A percentile compares a stretch with the other conserved stretches of the same genome.
Evolutionary conservation across 2,329 filamentous ascomycete genomes (phyloP).

Genomic region (Fusarium sp.): DNA sequence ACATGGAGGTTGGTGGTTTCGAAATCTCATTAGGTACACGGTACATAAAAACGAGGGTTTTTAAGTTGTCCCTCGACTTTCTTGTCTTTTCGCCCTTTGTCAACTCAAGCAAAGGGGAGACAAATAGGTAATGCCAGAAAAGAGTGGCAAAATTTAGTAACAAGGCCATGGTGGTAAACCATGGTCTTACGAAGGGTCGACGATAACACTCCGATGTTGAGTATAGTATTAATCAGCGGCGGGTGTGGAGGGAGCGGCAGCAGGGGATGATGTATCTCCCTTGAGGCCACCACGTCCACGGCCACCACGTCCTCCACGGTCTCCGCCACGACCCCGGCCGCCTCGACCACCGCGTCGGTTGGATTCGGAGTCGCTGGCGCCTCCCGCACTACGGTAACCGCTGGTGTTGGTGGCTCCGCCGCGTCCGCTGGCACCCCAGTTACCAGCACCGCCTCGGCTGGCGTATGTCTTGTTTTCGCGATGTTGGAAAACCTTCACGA

Average conservation of each 20-base stretch:
- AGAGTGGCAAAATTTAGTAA: conserved; percentile 33
- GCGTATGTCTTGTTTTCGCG: conserved; percentile 66
- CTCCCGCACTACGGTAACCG: conserved; percentile 85
- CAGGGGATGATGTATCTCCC: conserved; percentile 68
- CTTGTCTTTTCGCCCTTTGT: conserved; percentile 33
- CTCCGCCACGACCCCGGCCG: conserved; percentile 66
- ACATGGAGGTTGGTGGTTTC: conserved; percentile 45
- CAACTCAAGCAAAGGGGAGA: conserved; percentile 39
- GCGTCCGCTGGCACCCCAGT: conserved; percentile 73
- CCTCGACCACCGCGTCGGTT: conserved; percentile 67
- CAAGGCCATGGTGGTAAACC: conserved; percentile 21
- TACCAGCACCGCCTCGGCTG: conserved; percentile 73
- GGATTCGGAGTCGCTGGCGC: conserved; percentile 76
- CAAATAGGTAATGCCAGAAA: conserved; percentile 35
- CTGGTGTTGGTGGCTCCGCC: conserved; percentile 69
- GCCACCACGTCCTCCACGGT: conserved; percentile 67
- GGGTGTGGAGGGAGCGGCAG: conserved; percentile 62
- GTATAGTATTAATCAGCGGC: conserved; percentile 50
- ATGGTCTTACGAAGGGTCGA: conserved; percentile 28
- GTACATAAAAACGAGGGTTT: conserved; percentile 47
- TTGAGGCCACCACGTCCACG: conserved; percentile 68
- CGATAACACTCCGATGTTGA: conserved; percentile 27
- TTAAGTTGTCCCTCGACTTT: conserved; percentile 40
- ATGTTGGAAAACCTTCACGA: conserved; percentile 85
- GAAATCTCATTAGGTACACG: conserved; percentile 54